Base-by-base conservation (phyloP, 2,329 filamentous ascomycete genomes). In the Zopfia rhizophila region DNA sequence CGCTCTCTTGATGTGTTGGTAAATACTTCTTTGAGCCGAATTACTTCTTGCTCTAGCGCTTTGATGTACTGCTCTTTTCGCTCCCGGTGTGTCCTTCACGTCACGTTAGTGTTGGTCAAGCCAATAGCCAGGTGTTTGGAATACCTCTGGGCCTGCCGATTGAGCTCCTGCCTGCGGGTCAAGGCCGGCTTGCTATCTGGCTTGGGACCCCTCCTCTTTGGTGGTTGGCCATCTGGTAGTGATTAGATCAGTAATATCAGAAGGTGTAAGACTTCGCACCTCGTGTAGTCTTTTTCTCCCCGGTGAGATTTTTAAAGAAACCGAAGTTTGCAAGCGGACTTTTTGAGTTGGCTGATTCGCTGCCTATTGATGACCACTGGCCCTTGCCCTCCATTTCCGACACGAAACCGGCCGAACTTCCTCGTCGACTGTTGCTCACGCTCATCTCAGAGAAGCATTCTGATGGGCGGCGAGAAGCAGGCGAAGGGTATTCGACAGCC, bases 21-120 rank as follows among this genome's bases (percentile, higher is more conserved):
- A 65, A 87, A 93, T n/a, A 88, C 82, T 68, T 97, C 91, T 69
- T 95, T 94, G 30, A 97, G 79, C 36, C 91, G 87, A 14, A 95
- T 80, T 4, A 97, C 89, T 73, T 97, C 91, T 65, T 93, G 87
- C 72, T 99, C 94, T 12, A 97, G 83, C 8, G 89, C 86, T 72
- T 95, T 95, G 77, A 97, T 95, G 71, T 97, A 97, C 61, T 91
- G 82, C 74, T 97, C 94, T 72, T 97, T 97, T 58, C 94, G 86
- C 75, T 97, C 94, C 44, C 94, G 91, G 73, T 99, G 94, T 13
- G 94, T 97, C 67, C 94, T 96, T 66, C 1, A 12, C 6, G 3
- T 14, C 42, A 45, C 38, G 46, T 67, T 23, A 68, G 56, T 29
- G 12, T 12, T 22, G 17, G 29, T 32, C 14, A 25, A 19, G 21